These are phyloP conservation scores for Nakazawaea pomicola DNA, from an alignment of 805 yeast species.

Conservation along the genomic window DNA sequence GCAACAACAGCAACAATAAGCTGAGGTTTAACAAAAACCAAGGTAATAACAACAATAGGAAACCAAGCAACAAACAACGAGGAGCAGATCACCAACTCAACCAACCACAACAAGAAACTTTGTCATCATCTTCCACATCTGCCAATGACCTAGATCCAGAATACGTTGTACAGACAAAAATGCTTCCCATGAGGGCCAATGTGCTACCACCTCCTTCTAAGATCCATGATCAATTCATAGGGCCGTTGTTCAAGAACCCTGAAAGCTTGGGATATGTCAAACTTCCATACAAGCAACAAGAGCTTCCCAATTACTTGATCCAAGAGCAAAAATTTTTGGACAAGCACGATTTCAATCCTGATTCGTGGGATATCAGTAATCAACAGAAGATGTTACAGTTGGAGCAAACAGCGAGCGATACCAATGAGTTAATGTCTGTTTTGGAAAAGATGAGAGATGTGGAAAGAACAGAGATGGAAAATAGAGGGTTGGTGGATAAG, in stretches of 20 bases:
- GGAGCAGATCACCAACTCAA: too few species aligned
- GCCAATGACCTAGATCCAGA: conserved; percentile 4
- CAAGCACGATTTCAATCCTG: conserved; percentile 24
- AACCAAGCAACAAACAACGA: too few species aligned
- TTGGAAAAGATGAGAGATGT: conserved; percentile 66
- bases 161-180: conserved; percentile 16
- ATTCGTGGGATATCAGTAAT: conserved; percentile 72
- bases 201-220: conserved; percentile 5
- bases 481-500: conserved; percentile 76
- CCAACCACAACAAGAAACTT: too few species aligned
- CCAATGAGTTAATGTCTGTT: conserved; percentile 69
- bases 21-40: too few species aligned
- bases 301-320: conserved; percentile 25
- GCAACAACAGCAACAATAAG: conserved; percentile 14
- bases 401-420: conserved; percentile 46
- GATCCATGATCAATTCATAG: conserved; percentile 21
- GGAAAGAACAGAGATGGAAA: conserved; percentile 78
- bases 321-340: conserved; percentile 32
- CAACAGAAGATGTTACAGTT: conserved; percentile 54
- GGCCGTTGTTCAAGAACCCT: conserved; percentile 24
- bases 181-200: conserved; percentile 13
- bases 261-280: conserved; percentile 24
- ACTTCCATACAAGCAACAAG: conserved; percentile 16
- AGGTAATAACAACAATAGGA: too few species aligned
- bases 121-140: not conserved